Evolutionary conservation across 2,329 filamentous ascomycete genomes (phyloP), one percentile per base, ranked within the genome.

Genomic region (Orbilia brochopaga): DNA sequence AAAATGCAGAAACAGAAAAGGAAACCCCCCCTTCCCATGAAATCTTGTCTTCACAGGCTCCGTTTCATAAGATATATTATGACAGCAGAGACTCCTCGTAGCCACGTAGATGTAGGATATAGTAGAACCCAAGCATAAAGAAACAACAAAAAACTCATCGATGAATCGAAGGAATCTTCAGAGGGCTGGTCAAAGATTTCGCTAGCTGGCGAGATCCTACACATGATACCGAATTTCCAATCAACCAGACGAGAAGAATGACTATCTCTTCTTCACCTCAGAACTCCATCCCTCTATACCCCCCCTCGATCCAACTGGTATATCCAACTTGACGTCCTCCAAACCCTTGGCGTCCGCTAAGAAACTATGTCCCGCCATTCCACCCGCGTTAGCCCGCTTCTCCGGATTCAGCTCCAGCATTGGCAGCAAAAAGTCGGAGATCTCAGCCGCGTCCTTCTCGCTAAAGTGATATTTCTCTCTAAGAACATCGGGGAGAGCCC

Each of bases 391-490:
- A 10, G 94, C 94, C 44, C 94, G 85, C 80, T 91, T 90, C 70
- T 93, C 91, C 0, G 94, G 94, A 44, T 91, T 81, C 23, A 99
- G 82, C 79, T 97, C 91, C 42, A 99, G 83, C 91, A 97, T 95
- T 0, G 94, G 94, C 0, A 88, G 83, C 65, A 99, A 80, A 80
- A 99, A 97, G 27, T 90, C 89, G 15, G 88, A 84, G 74, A 97
- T 88, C 70, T 86, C 86, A 80, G 88, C 89, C 50, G 86, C 87
- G 76, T 97, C 92, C 56, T 96, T 87, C 11, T 90, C 86, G 74
- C 86, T 88, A 80, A 96, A 97, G 79, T 97, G 94, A 78, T 99
- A 99, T 79, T 99, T 99, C 80, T 99, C 94, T 72, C 89, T 86
- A 32, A 99, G 83, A 1, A 99, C 94, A 77, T 97, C 93, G 0